Evolutionary conservation across 1,284 basidiomycete genomes (phyloP).

Genomic region (Cutaneotrichosporon sp.): DNA sequence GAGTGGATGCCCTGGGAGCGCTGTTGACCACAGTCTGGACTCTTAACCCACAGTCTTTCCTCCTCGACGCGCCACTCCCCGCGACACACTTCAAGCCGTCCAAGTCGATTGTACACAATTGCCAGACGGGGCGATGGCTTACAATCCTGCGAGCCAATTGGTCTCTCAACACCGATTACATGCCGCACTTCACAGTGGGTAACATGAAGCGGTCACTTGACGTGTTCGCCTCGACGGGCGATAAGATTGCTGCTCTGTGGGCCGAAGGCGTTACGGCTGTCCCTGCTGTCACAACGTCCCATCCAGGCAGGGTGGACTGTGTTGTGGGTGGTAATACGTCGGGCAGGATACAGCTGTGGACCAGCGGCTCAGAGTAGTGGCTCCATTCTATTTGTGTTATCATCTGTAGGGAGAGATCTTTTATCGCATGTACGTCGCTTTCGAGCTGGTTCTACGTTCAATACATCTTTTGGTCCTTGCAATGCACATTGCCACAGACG

Average conservation of each 20-base stretch:
- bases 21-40: slow-evolving; percentile 43
- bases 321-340: slow-evolving; percentile 48
- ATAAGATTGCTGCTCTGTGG: slow-evolving; percentile 39
- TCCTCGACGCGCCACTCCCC: slow-evolving; percentile 29
- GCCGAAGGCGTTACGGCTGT: slow-evolving; percentile 48
- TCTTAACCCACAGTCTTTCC: slow-evolving; percentile 35
- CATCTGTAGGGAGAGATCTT: too few species aligned
- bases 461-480: too few species aligned
- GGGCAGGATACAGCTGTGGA: slow-evolving; percentile 45
- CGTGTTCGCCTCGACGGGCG: slow-evolving; percentile 44
- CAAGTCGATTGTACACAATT: slow-evolving; percentile 45
- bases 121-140: slow-evolving; percentile 51
- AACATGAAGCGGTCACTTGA: slow-evolving; percentile 51
- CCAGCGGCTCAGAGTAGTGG: too few species aligned
- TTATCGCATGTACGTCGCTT: too few species aligned
- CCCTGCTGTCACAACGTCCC: slow-evolving; percentile 49
- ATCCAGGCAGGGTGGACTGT: slow-evolving; percentile 44
- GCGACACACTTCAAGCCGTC: slow-evolving; percentile 34
- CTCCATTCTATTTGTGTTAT: too few species aligned
- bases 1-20: slow-evolving; percentile 9
- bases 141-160: slow-evolving; percentile 52
- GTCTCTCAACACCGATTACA: slow-evolving; percentile 46
- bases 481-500: too few species aligned
- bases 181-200: slow-evolving; percentile 50
- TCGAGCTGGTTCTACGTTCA: too few species aligned